Percentiles rank a stretch among this genome's conserved stretches.
These are phyloP conservation scores for Mucor piriformis DNA, from an alignment of 371 early-diverging fungal genomes.

Conservation along the genomic window DNA sequence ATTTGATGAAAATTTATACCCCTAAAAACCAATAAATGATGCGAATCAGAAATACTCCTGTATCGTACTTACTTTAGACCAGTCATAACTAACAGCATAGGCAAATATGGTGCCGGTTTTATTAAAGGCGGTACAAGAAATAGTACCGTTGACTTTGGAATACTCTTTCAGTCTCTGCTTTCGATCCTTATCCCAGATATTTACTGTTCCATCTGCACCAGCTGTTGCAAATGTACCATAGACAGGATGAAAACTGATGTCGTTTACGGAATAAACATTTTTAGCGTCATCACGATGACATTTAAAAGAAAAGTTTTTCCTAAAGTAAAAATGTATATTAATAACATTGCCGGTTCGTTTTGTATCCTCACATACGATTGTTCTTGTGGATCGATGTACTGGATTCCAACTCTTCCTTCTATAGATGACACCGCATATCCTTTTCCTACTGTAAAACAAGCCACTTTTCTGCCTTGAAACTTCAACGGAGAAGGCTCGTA, in stretches of 20 bases:
- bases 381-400: conserved; percentile 83
- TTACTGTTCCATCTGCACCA: conserved; percentile 90
- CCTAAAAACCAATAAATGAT: too few relatives aligned
- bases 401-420: conserved; percentile 90
- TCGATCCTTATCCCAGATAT: conserved; percentile 88
- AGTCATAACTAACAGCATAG: conserved; percentile 95
- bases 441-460: conserved; percentile 75
- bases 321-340: conserved; percentile 15
- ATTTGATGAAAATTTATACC: too few relatives aligned
- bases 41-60: too few relatives aligned
- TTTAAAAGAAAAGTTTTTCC: conserved; percentile 86
- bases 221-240: conserved; percentile 92
- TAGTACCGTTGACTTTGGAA: conserved; percentile 61
- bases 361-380: conserved; percentile 40
- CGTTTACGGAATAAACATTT: conserved; percentile 80
- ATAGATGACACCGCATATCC: conserved; percentile 92
- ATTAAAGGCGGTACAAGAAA: conserved; percentile 83
- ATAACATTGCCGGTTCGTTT: too few relatives aligned
- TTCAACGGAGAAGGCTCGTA: conserved; percentile 57
- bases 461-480: conserved; percentile 80
- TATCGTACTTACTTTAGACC: conserved; percentile 77
- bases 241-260: conserved; percentile 82
- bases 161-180: conserved; percentile 78
- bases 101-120: conserved; percentile 88
- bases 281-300: conserved; percentile 86